Base-by-base conservation (phyloP, 2,329 filamentous ascomycete species). In the Beauveria caledonica region DNA sequence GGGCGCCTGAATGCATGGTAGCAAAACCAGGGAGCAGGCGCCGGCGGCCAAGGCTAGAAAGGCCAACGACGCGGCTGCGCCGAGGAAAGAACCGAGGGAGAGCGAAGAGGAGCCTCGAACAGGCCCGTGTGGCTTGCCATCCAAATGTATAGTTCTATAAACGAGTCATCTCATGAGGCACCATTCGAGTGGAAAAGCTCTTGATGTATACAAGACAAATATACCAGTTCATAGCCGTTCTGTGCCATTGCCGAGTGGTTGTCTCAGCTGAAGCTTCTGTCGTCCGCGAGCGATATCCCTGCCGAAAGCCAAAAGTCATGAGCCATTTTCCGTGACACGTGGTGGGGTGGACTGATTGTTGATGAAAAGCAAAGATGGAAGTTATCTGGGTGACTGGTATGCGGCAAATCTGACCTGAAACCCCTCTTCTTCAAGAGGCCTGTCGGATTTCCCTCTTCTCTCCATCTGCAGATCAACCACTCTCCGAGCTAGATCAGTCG, bases 91-190 rank as follows among this genome's bases (percentile, higher is more conserved):
- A 27, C 19, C 71, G 64, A 64, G 70, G 59, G 69, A 73, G 65
- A 69, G 74, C 61, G 72, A 75, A 56, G 72, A 81, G 64, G 74
- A 81, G 62, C 76, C 79, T 58, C 80, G 81, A 60, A 83, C 87
- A 69, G 87, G 89, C 0, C 88, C 88, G 50, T 95, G 90, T 71
- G 89, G 90, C 23, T 76, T 94, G 67, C 90, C 90, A 36, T 76
- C 78, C 56, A 92, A 92, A 70, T 94, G 90, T 73, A 75, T 77
- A 51, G 83, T 94, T 66, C 76, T 86, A 69, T 90, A 75, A 76
- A 66, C 25, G 8, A 25, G 25, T 11, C 29, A 40, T 40, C 15
- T 19, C 13, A 29, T 29, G 10, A 46, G 21, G 42, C 2, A 52
- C 65, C 62, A 63, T 45, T 65, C 57, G 62, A 59, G 21, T 15